These are phyloP conservation scores for Lupinus albus DNA, from an alignment of 306 rosid genomes.

Conservation along the genomic window DNA sequence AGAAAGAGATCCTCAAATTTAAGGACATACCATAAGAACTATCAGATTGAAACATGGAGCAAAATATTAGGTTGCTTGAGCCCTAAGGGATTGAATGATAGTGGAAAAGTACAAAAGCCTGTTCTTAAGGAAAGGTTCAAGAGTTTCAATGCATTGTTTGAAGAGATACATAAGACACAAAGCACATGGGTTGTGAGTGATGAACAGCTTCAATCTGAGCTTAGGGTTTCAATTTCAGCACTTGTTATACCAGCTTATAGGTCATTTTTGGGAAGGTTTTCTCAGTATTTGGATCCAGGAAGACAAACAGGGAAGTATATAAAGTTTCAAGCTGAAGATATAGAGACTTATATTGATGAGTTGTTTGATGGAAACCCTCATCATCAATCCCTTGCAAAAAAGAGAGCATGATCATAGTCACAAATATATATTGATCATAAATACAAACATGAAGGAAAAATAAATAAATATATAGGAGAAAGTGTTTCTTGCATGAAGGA, in stretches of 20 bases:
- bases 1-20: constrained; percentile 66
- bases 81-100: constrained; percentile 59
- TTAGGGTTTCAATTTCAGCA: constrained; percentile 73
- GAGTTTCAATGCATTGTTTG: constrained; percentile 67
- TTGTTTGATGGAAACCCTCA: constrained; percentile 69
- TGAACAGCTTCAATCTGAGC: constrained; percentile 89
- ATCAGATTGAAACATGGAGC: constrained; percentile 79
- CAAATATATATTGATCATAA: background rate
- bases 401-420: constrained; percentile 25
- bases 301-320: constrained; percentile 78
- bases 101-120: constrained; percentile 71
- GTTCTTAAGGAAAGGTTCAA: constrained; percentile 81
- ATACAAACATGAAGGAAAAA: background rate
- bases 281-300: constrained; percentile 64
- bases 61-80: constrained; percentile 57
- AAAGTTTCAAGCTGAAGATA: constrained; percentile 82
- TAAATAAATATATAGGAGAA: background rate
- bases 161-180: constrained; percentile 79
- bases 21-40: constrained; percentile 71
- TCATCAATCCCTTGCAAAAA: constrained; percentile 39
- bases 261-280: constrained; percentile 69
- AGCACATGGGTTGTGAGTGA: constrained; percentile 85
- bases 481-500: background rate
- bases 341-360: constrained; percentile 67
- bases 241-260: constrained; percentile 86